Evolutionary conservation across 345 rosid genomes (phyloP), one percentile per base, ranked within the genome.

Genomic region (Eucalyptus sp.): DNA sequence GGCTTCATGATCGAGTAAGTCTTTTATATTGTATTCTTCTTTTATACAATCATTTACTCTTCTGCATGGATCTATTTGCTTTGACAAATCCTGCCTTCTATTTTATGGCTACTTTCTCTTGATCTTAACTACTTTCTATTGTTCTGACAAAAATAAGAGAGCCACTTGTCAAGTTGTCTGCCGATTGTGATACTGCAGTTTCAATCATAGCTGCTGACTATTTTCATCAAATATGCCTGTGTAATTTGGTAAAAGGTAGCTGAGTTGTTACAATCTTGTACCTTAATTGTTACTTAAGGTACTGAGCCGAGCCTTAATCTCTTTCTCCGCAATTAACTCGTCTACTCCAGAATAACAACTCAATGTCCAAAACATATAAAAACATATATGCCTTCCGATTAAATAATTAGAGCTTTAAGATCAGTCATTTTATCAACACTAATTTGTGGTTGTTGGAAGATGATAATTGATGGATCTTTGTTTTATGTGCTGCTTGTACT

Each of bases 1-100:
- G 94, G 92, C 79, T 95, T 95, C 93, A 89, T 95, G 92, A 94
- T 96, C 17, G 98, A 97, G 99, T 98, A 92, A 93, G 99, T 91
- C 88, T 88, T 86, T 84, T 86, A 18, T 76, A 76, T 41, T 41
- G 48, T 76, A 22, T 20, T 76, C 27, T 31, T 64, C 76, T 64
- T 64, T n/a, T n/a, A n/a, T 76, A 41, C 48, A 6, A 76, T 76
- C 84, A 41, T 76, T 37, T 41, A 41, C 84, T 41, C 27, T 76
- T 76, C 29, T 76, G 48, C 84, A 22, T 76, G 84, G 84, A 76
- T 44, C 44, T 76, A 41, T 76, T 76, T 76, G 27, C 14, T 41
- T 41, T 76, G 20, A 76, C 83, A 76, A 71, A 41, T 76, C 48
- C 8, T 20, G 48, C 24, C 27, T 37, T 76, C 83, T 37, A 20